Evolutionary conservation across 345 rosid species (phyloP).

Genomic region (Ricinus communis): DNA sequence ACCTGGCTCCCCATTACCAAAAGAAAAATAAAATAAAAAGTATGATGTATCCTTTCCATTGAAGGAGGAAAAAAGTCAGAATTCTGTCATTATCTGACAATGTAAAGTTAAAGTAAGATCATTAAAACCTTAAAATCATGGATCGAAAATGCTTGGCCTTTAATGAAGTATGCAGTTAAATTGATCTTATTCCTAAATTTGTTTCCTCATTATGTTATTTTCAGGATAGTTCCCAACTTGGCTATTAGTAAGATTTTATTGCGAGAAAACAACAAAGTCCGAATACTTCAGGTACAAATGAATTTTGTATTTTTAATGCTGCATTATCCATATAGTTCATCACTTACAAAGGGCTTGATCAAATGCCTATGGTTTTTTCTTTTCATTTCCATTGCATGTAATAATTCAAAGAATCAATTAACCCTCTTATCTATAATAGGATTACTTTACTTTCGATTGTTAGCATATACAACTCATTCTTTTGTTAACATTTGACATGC

Average conservation of each 20-base stretch:
- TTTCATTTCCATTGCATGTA: not conserved
- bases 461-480: not conserved
- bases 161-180: too few species aligned
- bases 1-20: too few species aligned
- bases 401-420: not conserved
- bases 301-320: not conserved
- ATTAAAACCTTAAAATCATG: too few species aligned
- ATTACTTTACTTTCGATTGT: not conserved
- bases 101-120: too few species aligned
- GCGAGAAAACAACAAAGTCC: constrained; percentile 87
- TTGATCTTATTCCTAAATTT: not conserved
- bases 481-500: not conserved
- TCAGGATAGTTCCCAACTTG: constrained; percentile 94
- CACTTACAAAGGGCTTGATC: not conserved
- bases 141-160: too few species aligned
- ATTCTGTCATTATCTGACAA: too few species aligned
- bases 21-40: too few species aligned
- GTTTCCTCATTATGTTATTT: constrained; percentile 15
- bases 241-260: constrained; percentile 89
- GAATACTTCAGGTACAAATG: constrained; percentile 78
- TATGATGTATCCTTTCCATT: too few species aligned
- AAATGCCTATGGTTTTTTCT: constrained; percentile 1
- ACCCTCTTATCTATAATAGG: not conserved
- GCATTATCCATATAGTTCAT: not conserved
- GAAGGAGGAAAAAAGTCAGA: too few species aligned